A percentile compares a stretch with the other conserved stretches of the same genome.
phyloP scores from a whole-genome alignment of 148 eudicot species.

The Simmondsia chinensis region DNA sequence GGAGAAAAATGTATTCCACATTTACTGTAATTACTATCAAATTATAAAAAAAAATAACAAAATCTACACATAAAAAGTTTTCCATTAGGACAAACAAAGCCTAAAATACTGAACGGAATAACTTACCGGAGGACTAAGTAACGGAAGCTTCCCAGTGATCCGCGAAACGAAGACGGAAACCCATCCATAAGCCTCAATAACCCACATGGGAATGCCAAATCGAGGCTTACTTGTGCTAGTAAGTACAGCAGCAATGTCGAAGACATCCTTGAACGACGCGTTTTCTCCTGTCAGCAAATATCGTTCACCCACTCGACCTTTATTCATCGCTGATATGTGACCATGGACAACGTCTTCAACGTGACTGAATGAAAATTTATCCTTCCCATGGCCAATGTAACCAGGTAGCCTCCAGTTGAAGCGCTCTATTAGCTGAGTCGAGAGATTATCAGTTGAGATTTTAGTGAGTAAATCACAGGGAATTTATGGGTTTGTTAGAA shows the following conservation, averaged over 20 bases:
- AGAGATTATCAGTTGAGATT: no score
- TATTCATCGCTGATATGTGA: slow-evolving; percentile 63
- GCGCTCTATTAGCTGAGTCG: slow-evolving; percentile 63
- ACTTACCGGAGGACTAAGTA: slow-evolving; percentile 87
- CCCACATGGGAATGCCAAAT: slow-evolving; percentile 42
- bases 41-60: not conserved
- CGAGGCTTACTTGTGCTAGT: slow-evolving; percentile 55
- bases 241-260: slow-evolving; percentile 60
- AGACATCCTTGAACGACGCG: slow-evolving; percentile 77
- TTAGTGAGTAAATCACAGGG: no score
- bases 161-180: slow-evolving; percentile 43
- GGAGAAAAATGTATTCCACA: no score
- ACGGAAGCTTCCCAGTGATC: slow-evolving; percentile 74
- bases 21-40: no score
- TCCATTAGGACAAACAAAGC: no score
- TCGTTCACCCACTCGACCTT: slow-evolving; percentile 73
- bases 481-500: no score
- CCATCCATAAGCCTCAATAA: slow-evolving; percentile 66
- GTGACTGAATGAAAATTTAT: slow-evolving; percentile 62
- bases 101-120: not conserved
- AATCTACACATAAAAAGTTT: no score
- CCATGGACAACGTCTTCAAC: slow-evolving; percentile 89
- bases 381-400: slow-evolving; percentile 62
- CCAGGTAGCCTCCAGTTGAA: slow-evolving; percentile 80
- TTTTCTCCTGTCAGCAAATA: slow-evolving; percentile 93